Base-by-base conservation (phyloP, 345 rosid genomes). In the Syzygium aqueum region DNA sequence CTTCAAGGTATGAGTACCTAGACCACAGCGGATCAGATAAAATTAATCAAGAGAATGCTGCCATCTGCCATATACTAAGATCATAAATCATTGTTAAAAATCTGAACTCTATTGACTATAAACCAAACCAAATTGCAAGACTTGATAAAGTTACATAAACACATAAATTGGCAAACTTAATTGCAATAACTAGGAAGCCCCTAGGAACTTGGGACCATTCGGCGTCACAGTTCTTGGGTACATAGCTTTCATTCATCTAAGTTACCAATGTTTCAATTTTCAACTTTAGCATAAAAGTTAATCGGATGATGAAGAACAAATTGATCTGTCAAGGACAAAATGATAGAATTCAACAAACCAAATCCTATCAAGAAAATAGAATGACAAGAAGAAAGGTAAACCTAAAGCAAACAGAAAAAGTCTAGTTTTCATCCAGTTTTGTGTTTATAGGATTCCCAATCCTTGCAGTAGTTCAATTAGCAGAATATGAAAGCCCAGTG, bases 1-100 rank as follows among this genome's bases (percentile, higher is more conserved):
- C 94, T 86, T 94, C 96, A 84, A 93, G 82, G 87, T 88, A 40
- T 87, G 98, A 92, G 87, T 93, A 90, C 85, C 98, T 96, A 87
- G 85, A 54, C 28, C 87, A 86, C 86, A 86, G 87, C 83, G 30
- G 85, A 54, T 56, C 84, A 86, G 84, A 54, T 85, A 86, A 51
- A 40, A 51, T 88, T 84, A 73, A 17, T 59, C 59, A 53, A 88
- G 49, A 37, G 49, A 37, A 73, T 73, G 82, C 82, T 37, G 27
- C 82, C 33, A 3, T 61, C 73, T 30, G 30, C 33, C 73, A n/a
- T 14, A n/a, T 37, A 37, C 8, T 73, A 11, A 73, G 49, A 73
- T 73, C 82, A 73, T 37, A 37, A 73, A 73, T 40, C 82, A 37
- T 73, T 73, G 82, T 43, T 9, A 37, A 5, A 37, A 37, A 37